These are phyloP conservation scores for Solanum pimpinellifolium DNA, from an alignment of 257 asterid species.

Conservation along the genomic window DNA sequence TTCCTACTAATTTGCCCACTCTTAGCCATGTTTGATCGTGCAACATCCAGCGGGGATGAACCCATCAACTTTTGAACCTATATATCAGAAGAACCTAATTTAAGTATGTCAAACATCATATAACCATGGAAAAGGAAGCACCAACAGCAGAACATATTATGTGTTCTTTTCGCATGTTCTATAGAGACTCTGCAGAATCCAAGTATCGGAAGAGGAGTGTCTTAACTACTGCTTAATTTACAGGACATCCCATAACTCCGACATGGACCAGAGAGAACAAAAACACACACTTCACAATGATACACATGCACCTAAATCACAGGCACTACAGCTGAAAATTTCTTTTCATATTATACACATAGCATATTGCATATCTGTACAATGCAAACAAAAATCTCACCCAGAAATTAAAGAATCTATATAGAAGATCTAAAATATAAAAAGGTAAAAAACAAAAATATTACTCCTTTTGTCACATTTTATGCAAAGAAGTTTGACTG, in stretches of 20 bases:
- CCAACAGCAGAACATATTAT: background rate
- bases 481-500: background rate
- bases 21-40: constrained; percentile 69
- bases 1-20: constrained; percentile 83
- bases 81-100: background rate
- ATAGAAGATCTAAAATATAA: background rate
- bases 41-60: constrained; percentile 72
- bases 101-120: background rate
- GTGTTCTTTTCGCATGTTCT: background rate
- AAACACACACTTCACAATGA: background rate
- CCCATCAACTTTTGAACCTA: constrained; percentile 92
- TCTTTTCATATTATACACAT: background rate
- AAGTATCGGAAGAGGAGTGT: background rate
- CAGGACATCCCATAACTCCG: background rate
- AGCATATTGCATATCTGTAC: background rate
- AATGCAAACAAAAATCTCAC: background rate
- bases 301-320: background rate
- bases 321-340: background rate
- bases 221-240: background rate
- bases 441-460: background rate
- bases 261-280: background rate
- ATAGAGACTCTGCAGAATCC: background rate
- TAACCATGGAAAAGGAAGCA: background rate
- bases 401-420: background rate
- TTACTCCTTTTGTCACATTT: background rate